phyloP scores from a whole-genome alignment of 257 asterid genomes.

The Solanum peruvianum region DNA sequence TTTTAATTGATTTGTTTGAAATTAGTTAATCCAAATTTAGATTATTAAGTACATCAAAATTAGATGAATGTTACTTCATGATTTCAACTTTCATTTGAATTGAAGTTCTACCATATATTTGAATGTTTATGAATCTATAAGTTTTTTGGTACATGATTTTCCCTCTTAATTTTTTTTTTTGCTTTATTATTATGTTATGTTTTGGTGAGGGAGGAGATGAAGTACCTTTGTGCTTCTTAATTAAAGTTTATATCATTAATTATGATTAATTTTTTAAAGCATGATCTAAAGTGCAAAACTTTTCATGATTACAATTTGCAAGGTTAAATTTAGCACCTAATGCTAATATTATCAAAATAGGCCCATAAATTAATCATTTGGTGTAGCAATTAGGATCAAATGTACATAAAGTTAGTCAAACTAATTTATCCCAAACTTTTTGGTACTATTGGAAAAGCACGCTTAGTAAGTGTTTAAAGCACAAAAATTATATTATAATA shows the following conservation, averaged over 20 bases:
- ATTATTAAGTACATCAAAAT: neutral
- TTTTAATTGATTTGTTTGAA: neutral
- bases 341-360: neutral
- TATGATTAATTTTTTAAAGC: neutral
- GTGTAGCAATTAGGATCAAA: slow-evolving; percentile 17
- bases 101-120: neutral
- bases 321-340: neutral
- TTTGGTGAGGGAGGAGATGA: neutral
- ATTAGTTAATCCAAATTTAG: neutral
- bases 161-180: neutral
- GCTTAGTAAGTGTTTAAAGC: neutral
- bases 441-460: neutral
- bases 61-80: neutral
- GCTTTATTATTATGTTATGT: neutral
- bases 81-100: neutral
- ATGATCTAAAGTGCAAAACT: neutral
- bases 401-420: slow-evolving; percentile 19
- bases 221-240: neutral
- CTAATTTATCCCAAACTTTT: slow-evolving; percentile 9
- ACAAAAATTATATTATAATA: slow-evolving; percentile 2
- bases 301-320: neutral
- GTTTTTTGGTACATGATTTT: neutral
- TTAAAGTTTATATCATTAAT: neutral
- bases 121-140: neutral
- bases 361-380: slow-evolving; percentile 16